Base-by-base conservation (phyloP, 257 asterid species). In the Petrea volubilis region DNA sequence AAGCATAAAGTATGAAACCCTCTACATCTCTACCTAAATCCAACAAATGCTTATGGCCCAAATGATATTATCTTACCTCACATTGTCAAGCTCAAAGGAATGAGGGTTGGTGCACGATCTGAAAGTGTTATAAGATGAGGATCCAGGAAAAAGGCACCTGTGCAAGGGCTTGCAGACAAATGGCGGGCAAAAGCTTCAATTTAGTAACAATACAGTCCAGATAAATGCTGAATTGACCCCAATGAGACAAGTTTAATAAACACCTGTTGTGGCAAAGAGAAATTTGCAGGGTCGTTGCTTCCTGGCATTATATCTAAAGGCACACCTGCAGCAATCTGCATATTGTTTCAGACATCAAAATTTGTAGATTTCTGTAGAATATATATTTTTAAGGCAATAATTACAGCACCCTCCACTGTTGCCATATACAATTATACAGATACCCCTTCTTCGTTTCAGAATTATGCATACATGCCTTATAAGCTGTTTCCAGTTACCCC, bases 61-160 rank as follows among this genome's bases (percentile, higher is more conserved):
- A 58, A 40, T 46, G 13, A 68, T 24, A 43, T 33, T 33, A 65
- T 34, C 79, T 77, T 76, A 94, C 99, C 95, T 85, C 75, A 92
- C 81, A 60, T 83, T 86, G 80, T 95, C 99, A 64, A 95, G 92
- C 81, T 88, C 95, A 70, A 95, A 95, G 50, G 86, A 80, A 79
- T 95, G 98, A 65, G 99, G 99, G 72, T 92, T 95, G 25, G 93
- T 84, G 86, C 99, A 88, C 60, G 99, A 95, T 80, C 96, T 87
- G 85, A 95, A 95, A 73, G 96, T 92, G 90, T 85, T 92, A 43
- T 86, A 95, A 73, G 92, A 73, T 44, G 97, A 84, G 24, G 99
- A 87, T 69, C 97, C 97, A 65, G 97, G 96, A 70, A 95, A 92
- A 72, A 95, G 96, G 83, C 96, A 90, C 73, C 88, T 77, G 73